phyloP scores from a whole-genome alignment of 2,329 filamentous ascomycete species.

The Beauveria scarabaeidicola region DNA sequence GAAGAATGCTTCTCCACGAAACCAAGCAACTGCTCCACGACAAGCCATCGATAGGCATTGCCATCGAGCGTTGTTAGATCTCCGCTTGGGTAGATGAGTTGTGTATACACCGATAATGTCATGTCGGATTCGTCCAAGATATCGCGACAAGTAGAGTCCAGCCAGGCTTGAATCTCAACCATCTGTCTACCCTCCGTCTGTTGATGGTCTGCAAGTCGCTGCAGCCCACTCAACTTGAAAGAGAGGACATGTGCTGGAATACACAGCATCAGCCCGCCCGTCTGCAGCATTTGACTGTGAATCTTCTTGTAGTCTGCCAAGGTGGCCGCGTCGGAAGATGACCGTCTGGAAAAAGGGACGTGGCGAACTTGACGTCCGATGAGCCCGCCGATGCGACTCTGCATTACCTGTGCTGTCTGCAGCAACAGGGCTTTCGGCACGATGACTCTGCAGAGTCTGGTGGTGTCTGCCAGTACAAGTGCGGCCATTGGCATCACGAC shows the following conservation, averaged over 20 bases:
- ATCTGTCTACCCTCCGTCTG: conserved; percentile 35
- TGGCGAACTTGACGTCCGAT: conserved; percentile 45
- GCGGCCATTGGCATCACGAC: conserved; percentile 46
- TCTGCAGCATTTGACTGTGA: conserved; percentile 30
- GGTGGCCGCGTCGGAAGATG: conserved; percentile 23
- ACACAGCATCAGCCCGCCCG: conserved; percentile 46
- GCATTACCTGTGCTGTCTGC: conserved; percentile 49
- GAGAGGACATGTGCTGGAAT: conserved; percentile 59
- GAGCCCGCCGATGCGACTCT: conserved; percentile 46
- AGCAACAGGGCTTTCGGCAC: conserved; percentile 48
- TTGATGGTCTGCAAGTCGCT: conserved; percentile 42
- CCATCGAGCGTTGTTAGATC: conserved; percentile 40
- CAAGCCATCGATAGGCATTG: conserved; percentile 43
- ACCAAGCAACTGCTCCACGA: conserved; percentile 31
- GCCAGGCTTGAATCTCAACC: conserved; percentile 41
- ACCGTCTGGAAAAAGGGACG: conserved; percentile 49
- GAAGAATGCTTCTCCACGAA: conserved; percentile 31
- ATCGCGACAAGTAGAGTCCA: conserved; percentile 45
- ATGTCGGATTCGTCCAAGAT: conserved; percentile 57
- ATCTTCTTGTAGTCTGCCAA: conserved; percentile 30
- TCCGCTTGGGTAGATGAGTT: conserved; percentile 50
- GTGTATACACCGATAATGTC: conserved; percentile 43
- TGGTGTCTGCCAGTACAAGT: conserved; percentile 34
- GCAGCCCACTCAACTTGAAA: conserved; percentile 52
- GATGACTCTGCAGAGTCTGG: conserved; percentile 41